These are phyloP conservation scores for Glaciozyma antarctica DNA, from an alignment of 768 basidiomycete genomes.

Conservation along the genomic window DNA sequence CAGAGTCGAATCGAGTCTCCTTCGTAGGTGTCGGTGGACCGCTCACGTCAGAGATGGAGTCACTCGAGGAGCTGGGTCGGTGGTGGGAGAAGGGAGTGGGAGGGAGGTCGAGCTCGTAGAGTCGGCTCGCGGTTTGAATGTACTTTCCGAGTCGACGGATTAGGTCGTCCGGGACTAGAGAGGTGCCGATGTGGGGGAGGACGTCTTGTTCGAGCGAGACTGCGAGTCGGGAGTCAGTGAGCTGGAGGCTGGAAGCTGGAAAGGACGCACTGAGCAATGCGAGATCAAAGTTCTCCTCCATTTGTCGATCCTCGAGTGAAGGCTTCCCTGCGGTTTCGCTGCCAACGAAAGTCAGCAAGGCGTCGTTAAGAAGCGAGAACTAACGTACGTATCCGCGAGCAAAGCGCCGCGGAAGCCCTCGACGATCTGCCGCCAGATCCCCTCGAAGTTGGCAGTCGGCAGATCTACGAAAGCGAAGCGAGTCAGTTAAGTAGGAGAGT, in stretches of 20 bases:
- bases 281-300: slow-evolving; percentile 76
- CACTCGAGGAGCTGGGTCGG: neutral
- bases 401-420: slow-evolving; percentile 74
- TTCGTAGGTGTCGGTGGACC: neutral
- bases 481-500: neutral
- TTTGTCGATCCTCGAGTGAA: slow-evolving; percentile 54
- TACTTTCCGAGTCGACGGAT: slow-evolving; percentile 60
- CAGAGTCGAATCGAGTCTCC: slow-evolving; percentile 19
- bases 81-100: neutral
- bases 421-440: slow-evolving; percentile 74
- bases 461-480: slow-evolving; percentile 47
- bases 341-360: slow-evolving; percentile 51
- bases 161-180: slow-evolving; percentile 60
- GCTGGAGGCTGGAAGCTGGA: neutral
- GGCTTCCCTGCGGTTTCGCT: slow-evolving; percentile 40
- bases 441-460: slow-evolving; percentile 46
- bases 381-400: slow-evolving; percentile 66
- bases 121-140: slow-evolving; percentile 59
- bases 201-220: slow-evolving; percentile 64
- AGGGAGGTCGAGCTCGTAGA: slow-evolving; percentile 46
- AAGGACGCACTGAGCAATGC: slow-evolving; percentile 51
- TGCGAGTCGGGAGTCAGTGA: neutral
- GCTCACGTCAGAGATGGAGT: neutral
- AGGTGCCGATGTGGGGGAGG: slow-evolving; percentile 61
- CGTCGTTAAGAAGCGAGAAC: too few relatives aligned